Percentiles rank a stretch among this genome's conserved stretches.
Evolutionary conservation across 495 filamentous ascomycete genomes (phyloP).

Genomic region (Penicillium fimorum): DNA sequence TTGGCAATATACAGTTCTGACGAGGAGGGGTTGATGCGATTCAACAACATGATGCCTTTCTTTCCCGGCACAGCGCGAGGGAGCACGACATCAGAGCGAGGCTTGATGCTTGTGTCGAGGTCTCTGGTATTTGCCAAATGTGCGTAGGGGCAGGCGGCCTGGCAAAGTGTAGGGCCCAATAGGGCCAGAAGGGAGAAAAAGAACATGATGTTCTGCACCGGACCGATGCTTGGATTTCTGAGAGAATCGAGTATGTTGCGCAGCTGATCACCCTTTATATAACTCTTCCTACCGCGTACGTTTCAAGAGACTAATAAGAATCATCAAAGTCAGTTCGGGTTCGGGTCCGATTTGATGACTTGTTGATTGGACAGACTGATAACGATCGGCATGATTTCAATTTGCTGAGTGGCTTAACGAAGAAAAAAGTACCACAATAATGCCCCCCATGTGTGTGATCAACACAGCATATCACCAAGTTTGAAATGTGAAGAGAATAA

Average conservation of each 20-base stretch:
- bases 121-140: not conserved
- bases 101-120: not conserved
- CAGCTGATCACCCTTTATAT: not conserved
- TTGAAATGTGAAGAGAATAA: not conserved
- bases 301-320: no score
- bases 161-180: not conserved
- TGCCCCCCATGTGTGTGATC: not conserved
- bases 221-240: not conserved
- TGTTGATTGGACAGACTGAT: not conserved
- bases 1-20: constrained; percentile 36
- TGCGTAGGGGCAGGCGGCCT: not conserved
- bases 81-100: not conserved
- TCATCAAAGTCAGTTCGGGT: not conserved
- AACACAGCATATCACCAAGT: not conserved
- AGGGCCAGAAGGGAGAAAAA: not conserved
- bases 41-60: constrained; percentile 32
- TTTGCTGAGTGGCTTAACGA: not conserved
- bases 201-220: not conserved
- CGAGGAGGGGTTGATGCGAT: constrained; percentile 32
- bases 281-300: no score
- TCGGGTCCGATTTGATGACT: not conserved
- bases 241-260: not conserved
- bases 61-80: constrained; percentile 9
- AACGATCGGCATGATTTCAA: not conserved
- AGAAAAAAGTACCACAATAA: not conserved